Evolutionary conservation across 805 yeast genomes (phyloP).

Genomic region (Pachysolen tannophilus): DNA sequence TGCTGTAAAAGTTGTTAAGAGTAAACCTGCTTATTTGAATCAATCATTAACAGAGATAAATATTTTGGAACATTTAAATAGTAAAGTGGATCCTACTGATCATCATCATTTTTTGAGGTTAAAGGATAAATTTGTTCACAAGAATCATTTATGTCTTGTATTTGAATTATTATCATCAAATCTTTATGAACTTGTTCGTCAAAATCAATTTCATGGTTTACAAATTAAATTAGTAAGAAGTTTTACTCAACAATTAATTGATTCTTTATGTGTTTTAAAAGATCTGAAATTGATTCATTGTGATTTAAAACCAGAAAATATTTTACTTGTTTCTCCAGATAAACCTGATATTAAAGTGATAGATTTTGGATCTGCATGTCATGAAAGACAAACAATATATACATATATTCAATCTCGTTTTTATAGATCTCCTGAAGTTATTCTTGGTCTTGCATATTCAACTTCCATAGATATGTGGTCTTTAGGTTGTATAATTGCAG

Average conservation of each 20-base stretch:
- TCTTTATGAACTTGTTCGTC: conserved; percentile 82
- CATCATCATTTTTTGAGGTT: conserved; percentile 70
- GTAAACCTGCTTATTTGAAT: conserved; percentile 83
- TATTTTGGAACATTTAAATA: conserved; percentile 73
- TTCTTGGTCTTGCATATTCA: conserved; percentile 86
- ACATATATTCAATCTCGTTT: conserved; percentile 90
- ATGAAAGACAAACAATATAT: conserved; percentile 80
- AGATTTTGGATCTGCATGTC: conserved; percentile 95
- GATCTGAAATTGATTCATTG: conserved; percentile 86
- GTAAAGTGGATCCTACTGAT: conserved; percentile 59
- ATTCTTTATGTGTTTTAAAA: conserved; percentile 73
- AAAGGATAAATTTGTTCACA: conserved; percentile 85
- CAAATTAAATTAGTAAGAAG: conserved; percentile 70
- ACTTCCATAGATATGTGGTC: conserved; percentile 85
- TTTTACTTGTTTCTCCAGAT: conserved; percentile 70
- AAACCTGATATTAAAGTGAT: conserved; percentile 84
- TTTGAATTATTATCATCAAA: conserved; percentile 86
- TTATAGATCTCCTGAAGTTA: conserved; percentile 91
- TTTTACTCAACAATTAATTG: conserved; percentile 74
- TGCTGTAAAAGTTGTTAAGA: conserved; percentile 91
- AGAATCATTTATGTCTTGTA: conserved; percentile 86
- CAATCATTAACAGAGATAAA: conserved; percentile 90
- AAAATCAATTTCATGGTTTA: conserved; percentile 89
- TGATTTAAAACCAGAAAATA: conserved; percentile 95
- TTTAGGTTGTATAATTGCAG: conserved; percentile 52